Evolutionary conservation across 345 rosid genomes (phyloP).

Genomic region (Citrus reticulata): DNA sequence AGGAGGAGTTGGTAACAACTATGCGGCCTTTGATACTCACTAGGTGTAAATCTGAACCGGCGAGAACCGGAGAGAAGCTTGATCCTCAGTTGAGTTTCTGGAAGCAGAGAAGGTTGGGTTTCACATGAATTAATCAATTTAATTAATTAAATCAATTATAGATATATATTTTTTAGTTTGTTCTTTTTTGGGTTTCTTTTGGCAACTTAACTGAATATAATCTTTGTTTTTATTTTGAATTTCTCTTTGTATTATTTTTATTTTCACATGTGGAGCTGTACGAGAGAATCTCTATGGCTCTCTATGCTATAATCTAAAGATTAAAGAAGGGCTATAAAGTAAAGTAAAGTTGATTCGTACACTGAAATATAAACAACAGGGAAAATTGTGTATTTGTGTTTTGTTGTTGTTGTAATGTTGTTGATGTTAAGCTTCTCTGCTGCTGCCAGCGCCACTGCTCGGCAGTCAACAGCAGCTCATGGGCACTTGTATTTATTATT

Average conservation of each 20-base stretch:
- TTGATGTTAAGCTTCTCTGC: not conserved
- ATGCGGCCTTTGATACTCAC: slow-evolving; percentile 43
- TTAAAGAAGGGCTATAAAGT: not conserved
- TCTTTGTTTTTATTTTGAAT: not conserved
- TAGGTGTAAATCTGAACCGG: slow-evolving; percentile 88
- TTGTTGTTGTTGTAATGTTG: not conserved
- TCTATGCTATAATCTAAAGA: not conserved
- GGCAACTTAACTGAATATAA: slow-evolving; percentile 22
- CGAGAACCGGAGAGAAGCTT: slow-evolving; percentile 56
- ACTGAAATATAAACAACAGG: slow-evolving; percentile 20
- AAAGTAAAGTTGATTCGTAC: slow-evolving; percentile 13
- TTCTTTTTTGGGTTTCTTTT: not conserved
- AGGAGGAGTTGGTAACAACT: not conserved
- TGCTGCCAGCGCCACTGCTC: not conserved
- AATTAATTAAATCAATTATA: not conserved
- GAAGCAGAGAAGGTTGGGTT: slow-evolving; percentile 61
- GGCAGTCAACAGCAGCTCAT: slow-evolving; percentile 1
- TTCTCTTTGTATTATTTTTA: not conserved
- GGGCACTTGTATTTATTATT: slow-evolving; percentile 22
- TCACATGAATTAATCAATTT: slow-evolving; percentile 36
- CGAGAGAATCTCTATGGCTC: slow-evolving; percentile 49
- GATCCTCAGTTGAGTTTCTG: slow-evolving; percentile 41
- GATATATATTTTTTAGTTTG: not conserved
- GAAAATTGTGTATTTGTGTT: slow-evolving; percentile 2
- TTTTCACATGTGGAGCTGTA: slow-evolving; percentile 24